Conservation (phyloP, 163 green algal species). For the Smithsoniella earleae region DNA sequence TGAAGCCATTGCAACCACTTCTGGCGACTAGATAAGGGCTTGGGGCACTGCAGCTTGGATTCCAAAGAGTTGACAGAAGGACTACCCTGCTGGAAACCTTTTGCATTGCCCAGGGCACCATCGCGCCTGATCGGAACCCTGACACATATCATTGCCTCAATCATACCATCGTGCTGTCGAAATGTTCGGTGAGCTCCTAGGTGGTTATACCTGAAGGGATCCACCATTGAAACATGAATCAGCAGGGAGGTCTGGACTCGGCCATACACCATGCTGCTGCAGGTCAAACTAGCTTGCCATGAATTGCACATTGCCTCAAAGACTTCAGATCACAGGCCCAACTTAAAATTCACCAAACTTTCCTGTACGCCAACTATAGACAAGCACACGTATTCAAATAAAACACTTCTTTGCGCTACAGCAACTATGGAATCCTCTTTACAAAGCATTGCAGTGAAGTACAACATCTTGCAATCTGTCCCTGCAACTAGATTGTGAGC, state of each 20-base stretch:
- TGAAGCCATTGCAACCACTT: background rate
- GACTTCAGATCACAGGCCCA: background rate
- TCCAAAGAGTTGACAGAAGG: too few species aligned
- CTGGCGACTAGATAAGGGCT: background rate
- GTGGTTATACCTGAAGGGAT: conserved; percentile 19
- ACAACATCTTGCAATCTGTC: too few species aligned
- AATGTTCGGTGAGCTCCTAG: conserved; percentile 8
- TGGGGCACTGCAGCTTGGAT: background rate
- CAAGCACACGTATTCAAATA: too few species aligned
- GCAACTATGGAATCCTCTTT: too few species aligned
- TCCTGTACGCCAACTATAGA: too few species aligned
- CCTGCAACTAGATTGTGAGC: too few species aligned
- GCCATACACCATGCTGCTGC: background rate
- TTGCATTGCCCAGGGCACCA: too few species aligned
- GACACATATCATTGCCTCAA: conserved; percentile 13
- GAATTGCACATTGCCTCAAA: background rate
- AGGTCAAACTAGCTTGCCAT: background rate
- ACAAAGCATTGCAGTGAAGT: too few species aligned
- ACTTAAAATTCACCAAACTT: background rate
- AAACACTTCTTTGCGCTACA: too few species aligned
- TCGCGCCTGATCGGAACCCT: too few species aligned
- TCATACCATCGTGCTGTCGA: background rate
- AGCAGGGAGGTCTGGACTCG: background rate
- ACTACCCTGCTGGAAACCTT: too few species aligned
- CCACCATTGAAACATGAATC: background rate